Evolutionary conservation across 2,329 filamentous ascomycete genomes (phyloP).

Genomic region (Paecilomyces variotii): DNA sequence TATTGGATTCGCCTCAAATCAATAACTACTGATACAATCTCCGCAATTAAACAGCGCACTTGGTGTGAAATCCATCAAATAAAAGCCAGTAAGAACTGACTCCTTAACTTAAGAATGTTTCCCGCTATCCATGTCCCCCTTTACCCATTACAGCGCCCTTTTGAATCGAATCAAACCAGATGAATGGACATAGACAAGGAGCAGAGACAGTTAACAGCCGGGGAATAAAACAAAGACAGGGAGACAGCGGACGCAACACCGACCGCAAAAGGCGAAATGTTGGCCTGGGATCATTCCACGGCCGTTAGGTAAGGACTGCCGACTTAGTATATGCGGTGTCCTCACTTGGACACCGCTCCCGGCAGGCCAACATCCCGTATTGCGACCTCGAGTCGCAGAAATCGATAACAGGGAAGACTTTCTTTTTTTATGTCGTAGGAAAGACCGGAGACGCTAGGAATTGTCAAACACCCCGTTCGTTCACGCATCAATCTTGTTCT

Average conservation of each 20-base stretch:
- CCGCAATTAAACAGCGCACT: not conserved
- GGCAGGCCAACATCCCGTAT: not conserved
- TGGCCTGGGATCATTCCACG: not conserved
- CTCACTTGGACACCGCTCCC: not conserved
- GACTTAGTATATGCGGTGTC: not conserved
- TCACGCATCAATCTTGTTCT: constrained; percentile 49
- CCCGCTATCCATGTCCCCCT: constrained; percentile 27
- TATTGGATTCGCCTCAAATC: not conserved
- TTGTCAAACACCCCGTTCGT: constrained; percentile 12
- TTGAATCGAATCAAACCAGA: constrained; percentile 20
- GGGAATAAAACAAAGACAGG: not conserved
- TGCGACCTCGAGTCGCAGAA: not conserved
- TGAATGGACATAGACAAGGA: constrained; percentile 7
- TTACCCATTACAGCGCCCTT: constrained; percentile 35
- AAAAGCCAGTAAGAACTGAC: not conserved
- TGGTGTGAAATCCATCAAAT: not conserved
- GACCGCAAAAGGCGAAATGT: not conserved
- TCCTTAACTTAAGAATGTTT: constrained; percentile 15
- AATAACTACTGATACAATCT: not conserved
- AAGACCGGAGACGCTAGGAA: not conserved
- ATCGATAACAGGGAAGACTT: not conserved
- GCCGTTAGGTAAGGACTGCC: not conserved
- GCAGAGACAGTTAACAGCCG: not conserved
- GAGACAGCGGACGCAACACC: not conserved
- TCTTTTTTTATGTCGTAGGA: not conserved